A percentile compares a stretch with the other conserved stretches of the same genome.
These are phyloP conservation scores for Cucumis hystrix DNA, from an alignment of 306 rosid genomes.

Conservation along the genomic window DNA sequence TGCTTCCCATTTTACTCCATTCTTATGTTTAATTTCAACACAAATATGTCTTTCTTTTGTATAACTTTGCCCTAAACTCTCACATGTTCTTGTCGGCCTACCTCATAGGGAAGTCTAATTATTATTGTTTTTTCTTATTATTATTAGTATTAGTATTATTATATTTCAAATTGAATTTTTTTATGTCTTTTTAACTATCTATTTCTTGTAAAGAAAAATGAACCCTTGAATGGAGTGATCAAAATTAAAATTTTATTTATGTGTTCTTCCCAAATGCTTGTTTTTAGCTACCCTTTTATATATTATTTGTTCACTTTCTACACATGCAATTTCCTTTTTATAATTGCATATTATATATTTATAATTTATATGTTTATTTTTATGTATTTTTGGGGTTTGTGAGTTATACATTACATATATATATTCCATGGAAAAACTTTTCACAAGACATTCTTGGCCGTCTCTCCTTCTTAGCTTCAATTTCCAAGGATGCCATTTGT, in stretches of 20 bases:
- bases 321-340: neutral
- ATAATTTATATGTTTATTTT: neutral
- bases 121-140: neutral
- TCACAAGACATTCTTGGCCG: constrained; percentile 7
- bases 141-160: too few species aligned
- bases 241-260: neutral
- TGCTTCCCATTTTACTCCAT: constrained; percentile 6
- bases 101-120: constrained; percentile 2
- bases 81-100: constrained; percentile 10
- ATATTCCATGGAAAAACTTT: neutral
- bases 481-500: constrained; percentile 6
- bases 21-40: neutral
- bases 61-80: neutral
- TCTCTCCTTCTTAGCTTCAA: neutral
- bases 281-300: neutral
- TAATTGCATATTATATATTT: neutral
- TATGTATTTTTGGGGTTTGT: neutral
- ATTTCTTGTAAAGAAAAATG: neutral
- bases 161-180: neutral
- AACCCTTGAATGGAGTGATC: neutral
- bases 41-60: neutral
- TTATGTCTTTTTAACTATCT: neutral
- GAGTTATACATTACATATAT: neutral
- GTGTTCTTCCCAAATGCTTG: neutral
- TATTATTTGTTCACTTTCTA: neutral